Evolutionary conservation across 768 basidiomycete species (phyloP).

Genomic region (Boletus fagicola): DNA sequence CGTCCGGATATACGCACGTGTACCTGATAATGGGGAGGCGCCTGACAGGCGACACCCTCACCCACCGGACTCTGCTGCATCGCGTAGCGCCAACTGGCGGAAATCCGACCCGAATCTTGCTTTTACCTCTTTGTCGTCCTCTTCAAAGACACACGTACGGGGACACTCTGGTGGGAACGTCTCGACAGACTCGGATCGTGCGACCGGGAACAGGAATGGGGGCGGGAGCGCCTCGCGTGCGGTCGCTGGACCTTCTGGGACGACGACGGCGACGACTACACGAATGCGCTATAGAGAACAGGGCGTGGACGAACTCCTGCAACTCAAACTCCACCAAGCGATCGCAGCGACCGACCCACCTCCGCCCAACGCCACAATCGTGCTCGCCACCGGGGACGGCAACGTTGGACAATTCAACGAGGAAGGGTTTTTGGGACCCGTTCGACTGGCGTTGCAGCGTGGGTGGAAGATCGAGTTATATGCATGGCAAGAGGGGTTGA

Average conservation of each 20-base stretch:
- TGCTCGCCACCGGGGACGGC: conserved; percentile 93
- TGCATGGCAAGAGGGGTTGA: conserved; percentile 84
- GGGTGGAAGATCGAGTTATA: conserved; percentile 97
- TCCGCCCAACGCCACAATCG: conserved; percentile 69
- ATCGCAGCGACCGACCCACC: conserved; percentile 68
- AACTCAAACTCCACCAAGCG: conserved; percentile 88
- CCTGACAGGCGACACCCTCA: conserved; percentile 44
- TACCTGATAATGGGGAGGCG: conserved; percentile 65
- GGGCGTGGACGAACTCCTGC: conserved; percentile 92
- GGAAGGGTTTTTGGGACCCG: conserved; percentile 88
- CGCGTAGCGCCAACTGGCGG: conserved; percentile 20
- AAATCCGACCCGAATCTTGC: conserved; percentile 18
- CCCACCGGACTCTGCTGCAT: conserved; percentile 10
- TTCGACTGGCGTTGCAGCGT: conserved; percentile 77
- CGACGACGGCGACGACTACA: conserved; percentile 19
- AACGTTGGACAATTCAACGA: conserved; percentile 91
- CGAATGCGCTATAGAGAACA: conserved; percentile 79
- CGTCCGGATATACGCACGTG: conserved; percentile 64
- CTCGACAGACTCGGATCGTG: conserved; percentile 30
- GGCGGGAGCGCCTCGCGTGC: conserved; percentile 11
- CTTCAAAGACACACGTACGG: conserved; percentile 13
- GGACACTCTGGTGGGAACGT: conserved; percentile 22
- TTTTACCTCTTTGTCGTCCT: background rate
- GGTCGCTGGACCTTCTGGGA: conserved; percentile 17
- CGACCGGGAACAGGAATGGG: background rate